Conservation (phyloP, 371 early-diverging fungal species). For the Polyrhizophydium stewartii region DNA sequence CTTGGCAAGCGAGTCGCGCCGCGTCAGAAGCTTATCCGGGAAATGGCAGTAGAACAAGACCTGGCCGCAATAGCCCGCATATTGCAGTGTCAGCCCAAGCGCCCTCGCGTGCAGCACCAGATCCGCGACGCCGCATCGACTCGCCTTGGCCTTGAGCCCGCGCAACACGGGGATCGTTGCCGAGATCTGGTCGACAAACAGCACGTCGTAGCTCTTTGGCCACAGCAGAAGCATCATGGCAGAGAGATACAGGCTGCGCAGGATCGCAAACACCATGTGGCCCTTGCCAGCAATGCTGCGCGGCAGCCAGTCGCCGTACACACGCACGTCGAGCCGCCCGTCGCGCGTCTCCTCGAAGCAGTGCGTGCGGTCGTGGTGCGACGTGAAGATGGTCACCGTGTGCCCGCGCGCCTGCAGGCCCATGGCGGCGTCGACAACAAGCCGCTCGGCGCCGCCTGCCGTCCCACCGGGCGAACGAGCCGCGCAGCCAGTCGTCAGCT, state of each 20-base stretch:
- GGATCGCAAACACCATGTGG: slow-evolving; percentile 77
- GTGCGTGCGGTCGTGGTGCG: slow-evolving; percentile 83
- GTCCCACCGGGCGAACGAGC: not conserved
- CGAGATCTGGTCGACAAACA: slow-evolving; percentile 91
- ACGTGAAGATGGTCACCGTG: slow-evolving; percentile 76
- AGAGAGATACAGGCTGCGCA: slow-evolving; percentile 71
- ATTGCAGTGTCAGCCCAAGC: too few relatives aligned
- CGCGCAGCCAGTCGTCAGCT: not conserved
- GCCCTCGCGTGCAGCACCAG: too few relatives aligned
- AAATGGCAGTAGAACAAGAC: slow-evolving; percentile 96
- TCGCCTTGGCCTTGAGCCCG: too few relatives aligned
- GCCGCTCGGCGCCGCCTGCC: slow-evolving; percentile 89
- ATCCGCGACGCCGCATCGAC: too few relatives aligned
- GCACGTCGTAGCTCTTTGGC: slow-evolving; percentile 59
- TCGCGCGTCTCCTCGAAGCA: slow-evolving; percentile 91
- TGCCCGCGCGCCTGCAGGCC: slow-evolving; percentile 78
- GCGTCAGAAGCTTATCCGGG: slow-evolving; percentile 79
- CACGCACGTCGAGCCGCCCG: slow-evolving; percentile 74
- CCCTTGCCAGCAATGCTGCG: slow-evolving; percentile 62
- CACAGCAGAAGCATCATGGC: slow-evolving; percentile 29
- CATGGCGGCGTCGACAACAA: slow-evolving; percentile 92
- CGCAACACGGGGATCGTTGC: slow-evolving; percentile 77
- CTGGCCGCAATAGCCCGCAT: too few relatives aligned
- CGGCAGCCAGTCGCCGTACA: slow-evolving; percentile 73
- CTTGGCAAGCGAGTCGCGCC: slow-evolving; percentile 60